Conservation (phyloP, 2,329 filamentous ascomycete species). For the Mycogone perniciosa region DNA sequence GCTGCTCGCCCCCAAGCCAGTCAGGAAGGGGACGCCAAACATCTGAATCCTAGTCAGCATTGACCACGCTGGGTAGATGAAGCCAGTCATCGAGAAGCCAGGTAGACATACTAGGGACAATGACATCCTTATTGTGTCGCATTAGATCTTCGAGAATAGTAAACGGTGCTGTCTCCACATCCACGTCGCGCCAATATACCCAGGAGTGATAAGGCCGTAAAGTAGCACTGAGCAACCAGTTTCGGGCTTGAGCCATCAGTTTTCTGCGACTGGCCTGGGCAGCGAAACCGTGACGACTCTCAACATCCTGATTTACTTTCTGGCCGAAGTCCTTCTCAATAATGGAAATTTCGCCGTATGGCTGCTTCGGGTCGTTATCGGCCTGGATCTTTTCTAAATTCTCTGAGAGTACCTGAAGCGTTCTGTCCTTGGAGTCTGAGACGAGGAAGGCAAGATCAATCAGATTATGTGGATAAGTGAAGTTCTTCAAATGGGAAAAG, state of each 20-base stretch:
- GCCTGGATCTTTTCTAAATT: conserved; percentile 75
- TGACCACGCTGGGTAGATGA: too few relatives aligned
- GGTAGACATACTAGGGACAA: conserved; percentile 81
- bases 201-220: conserved; percentile 92
- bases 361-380: conserved; percentile 69
- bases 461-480: conserved; percentile 94
- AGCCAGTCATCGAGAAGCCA: neutral
- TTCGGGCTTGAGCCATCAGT: conserved; percentile 94
- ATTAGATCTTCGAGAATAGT: conserved; percentile 97
- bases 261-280: conserved; percentile 91
- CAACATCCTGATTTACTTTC: conserved; percentile 94
- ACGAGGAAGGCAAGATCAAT: conserved; percentile 96
- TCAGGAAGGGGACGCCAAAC: conserved; percentile 98
- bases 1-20: conserved; percentile 97
- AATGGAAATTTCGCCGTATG: conserved; percentile 93
- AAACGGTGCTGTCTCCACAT: conserved; percentile 94
- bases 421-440: conserved; percentile 93
- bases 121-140: conserved; percentile 98
- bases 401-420: conserved; percentile 66
- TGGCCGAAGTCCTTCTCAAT: conserved; percentile 99
- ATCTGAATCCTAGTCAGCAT: conserved; percentile 49
- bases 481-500: conserved; percentile 93
- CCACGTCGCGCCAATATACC: conserved; percentile 99
- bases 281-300: conserved; percentile 94
- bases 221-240: conserved; percentile 92